Percentiles rank a stretch among this genome's conserved stretches.
These are phyloP conservation scores for Cystobasidium pallidum DNA, from an alignment of 1,284 basidiomycete genomes.

Conservation along the genomic window DNA sequence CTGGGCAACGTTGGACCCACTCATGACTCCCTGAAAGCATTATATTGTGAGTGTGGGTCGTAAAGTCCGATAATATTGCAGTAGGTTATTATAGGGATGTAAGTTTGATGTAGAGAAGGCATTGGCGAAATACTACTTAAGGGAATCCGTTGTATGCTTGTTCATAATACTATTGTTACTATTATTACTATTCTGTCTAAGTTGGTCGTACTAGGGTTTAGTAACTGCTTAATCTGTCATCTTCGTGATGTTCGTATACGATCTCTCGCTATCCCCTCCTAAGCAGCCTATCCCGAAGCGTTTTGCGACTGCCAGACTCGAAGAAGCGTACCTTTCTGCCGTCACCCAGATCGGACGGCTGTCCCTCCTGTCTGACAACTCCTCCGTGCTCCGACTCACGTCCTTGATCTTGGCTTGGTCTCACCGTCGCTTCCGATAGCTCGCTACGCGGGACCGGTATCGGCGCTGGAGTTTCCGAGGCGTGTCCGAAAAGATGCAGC, in stretches of 20 bases:
- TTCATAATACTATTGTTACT: too few relatives aligned
- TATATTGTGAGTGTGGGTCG: too few relatives aligned
- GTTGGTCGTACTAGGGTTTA: too few relatives aligned
- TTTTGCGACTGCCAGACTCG: slow-evolving; percentile 18
- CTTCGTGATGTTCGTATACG: too few relatives aligned
- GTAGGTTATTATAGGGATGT: not conserved
- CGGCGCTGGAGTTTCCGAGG: not conserved
- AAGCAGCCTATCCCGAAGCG: slow-evolving; percentile 5
- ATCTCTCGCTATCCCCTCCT: not conserved
- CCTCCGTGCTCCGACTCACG: slow-evolving; percentile 1
- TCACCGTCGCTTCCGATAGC: slow-evolving; percentile 16
- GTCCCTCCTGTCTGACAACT: not conserved
- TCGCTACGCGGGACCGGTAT: slow-evolving; percentile 1
- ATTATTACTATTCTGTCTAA: too few relatives aligned
- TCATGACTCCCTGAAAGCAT: too few relatives aligned
- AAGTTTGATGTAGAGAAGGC: too few relatives aligned
- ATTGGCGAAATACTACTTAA: too few relatives aligned
- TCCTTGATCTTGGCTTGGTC: slow-evolving; percentile 26
- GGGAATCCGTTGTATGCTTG: too few relatives aligned
- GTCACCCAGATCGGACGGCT: not conserved
- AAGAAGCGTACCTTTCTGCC: slow-evolving; percentile 11
- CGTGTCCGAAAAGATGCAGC: not conserved
- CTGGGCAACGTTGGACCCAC: too few relatives aligned
- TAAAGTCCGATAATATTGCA: not conserved
- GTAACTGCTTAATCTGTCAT: too few relatives aligned